These are phyloP conservation scores for Ramularia endophylla DNA, from an alignment of 2,329 filamentous ascomycete genomes.

Conservation along the genomic window DNA sequence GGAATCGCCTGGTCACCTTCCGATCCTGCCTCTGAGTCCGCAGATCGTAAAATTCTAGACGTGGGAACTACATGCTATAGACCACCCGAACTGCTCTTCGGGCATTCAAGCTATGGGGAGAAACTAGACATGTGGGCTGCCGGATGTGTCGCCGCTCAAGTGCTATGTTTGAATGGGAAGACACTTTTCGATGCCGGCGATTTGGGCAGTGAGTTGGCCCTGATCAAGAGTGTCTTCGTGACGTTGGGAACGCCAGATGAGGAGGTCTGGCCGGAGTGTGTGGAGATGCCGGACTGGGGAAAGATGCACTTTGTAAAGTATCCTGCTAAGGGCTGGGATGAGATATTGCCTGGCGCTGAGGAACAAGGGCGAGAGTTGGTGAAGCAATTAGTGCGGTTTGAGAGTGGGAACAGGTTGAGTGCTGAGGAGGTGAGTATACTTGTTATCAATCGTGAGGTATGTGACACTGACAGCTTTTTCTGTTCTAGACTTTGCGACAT, in stretches of 20 bases:
- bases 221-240: slow-evolving; percentile 90
- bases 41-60: slow-evolving; percentile 72
- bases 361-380: slow-evolving; percentile 60
- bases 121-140: slow-evolving; percentile 84
- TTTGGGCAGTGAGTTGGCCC: slow-evolving; percentile 81
- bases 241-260: slow-evolving; percentile 79
- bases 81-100: slow-evolving; percentile 85
- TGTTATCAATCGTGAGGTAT: too few relatives aligned
- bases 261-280: slow-evolving; percentile 75
- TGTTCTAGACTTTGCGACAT: too few relatives aligned
- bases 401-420: slow-evolving; percentile 60
- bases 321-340: slow-evolving; percentile 59
- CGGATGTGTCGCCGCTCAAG: slow-evolving; percentile 77
- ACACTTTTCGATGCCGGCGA: slow-evolving; percentile 82
- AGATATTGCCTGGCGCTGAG: slow-evolving; percentile 59
- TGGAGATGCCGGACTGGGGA: slow-evolving; percentile 74
- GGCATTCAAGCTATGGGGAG: slow-evolving; percentile 63
- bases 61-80: slow-evolving; percentile 91
- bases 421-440: slow-evolving; percentile 52
- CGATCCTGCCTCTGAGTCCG: slow-evolving; percentile 54
- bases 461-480: too few relatives aligned
- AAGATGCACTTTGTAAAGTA: slow-evolving; percentile 77
- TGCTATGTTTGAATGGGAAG: slow-evolving; percentile 49
- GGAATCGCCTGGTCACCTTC: slow-evolving; percentile 78
- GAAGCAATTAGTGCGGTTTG: slow-evolving; percentile 62